A percentile compares a stretch with the other conserved stretches of the same genome.
phyloP scores from a whole-genome alignment of 345 rosid species.

The Salix dunnii region DNA sequence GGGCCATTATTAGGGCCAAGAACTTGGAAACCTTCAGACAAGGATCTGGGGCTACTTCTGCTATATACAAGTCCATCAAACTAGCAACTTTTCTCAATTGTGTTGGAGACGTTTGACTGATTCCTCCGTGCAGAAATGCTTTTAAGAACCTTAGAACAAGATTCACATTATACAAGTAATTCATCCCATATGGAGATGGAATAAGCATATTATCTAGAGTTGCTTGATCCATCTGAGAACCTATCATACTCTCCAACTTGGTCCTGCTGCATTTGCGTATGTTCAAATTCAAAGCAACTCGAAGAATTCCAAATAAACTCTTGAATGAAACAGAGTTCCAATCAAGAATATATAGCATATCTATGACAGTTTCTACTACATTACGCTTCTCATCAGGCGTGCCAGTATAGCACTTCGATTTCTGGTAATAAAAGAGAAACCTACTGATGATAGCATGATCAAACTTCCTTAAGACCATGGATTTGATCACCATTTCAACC shows the following conservation, averaged over 20 bases:
- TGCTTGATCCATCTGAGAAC: conserved; percentile 69
- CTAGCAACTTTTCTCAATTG: conserved; percentile 54
- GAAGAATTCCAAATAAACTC: conserved; percentile 68
- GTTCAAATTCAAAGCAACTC: conserved; percentile 44
- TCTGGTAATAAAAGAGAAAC: conserved; percentile 84
- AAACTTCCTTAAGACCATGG: conserved; percentile 52
- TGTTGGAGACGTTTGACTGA: conserved; percentile 17
- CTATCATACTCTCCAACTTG: conserved; percentile 81
- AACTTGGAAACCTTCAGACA: conserved; percentile 67
- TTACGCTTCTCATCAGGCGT: conserved; percentile 46
- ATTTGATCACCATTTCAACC: conserved; percentile 42
- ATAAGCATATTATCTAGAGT: conserved; percentile 76
- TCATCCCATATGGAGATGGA: conserved; percentile 60
- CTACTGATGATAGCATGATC: conserved; percentile 53
- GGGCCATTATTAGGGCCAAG: conserved; percentile 47
- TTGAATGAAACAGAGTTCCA: conserved; percentile 56
- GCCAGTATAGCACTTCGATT: conserved; percentile 44
- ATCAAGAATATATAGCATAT: conserved; percentile 54
- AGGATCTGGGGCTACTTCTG: conserved; percentile 95
- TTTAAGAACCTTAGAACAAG: conserved; percentile 63
- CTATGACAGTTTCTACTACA: conserved; percentile 48
- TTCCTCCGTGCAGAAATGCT: conserved; percentile 49
- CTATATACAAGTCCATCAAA: conserved; percentile 73
- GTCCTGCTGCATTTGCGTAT: conserved; percentile 44
- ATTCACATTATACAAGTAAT: conserved; percentile 65